A percentile compares a stretch with the other conserved stretches of the same genome.
Conservation (phyloP, 106 monocot species). For the Chionographis japonica region DNA sequence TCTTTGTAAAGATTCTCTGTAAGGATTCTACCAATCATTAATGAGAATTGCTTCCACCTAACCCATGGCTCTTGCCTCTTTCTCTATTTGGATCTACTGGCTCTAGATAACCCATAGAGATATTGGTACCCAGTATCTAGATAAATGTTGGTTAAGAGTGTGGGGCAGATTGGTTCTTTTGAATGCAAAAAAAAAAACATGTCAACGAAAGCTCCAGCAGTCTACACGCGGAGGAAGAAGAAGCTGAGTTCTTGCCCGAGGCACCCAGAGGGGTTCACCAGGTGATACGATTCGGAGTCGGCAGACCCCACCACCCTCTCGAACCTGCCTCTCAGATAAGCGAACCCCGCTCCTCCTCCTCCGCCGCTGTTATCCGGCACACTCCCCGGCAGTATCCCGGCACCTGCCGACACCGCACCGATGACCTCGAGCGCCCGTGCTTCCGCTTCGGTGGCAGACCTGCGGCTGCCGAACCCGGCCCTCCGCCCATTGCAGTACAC, state of each 20-base stretch:
- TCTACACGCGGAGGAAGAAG: constrained; percentile 31
- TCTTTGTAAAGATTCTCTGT: too few relatives aligned
- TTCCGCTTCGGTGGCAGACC: constrained; percentile 7
- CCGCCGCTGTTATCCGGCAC: not conserved
- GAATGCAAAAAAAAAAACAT: too few relatives aligned
- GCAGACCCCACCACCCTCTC: constrained; percentile 55
- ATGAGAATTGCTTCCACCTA: too few relatives aligned
- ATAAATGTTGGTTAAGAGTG: too few relatives aligned
- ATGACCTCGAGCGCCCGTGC: constrained; percentile 18
- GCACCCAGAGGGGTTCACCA: constrained; percentile 30
- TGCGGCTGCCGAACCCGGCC: constrained; percentile 19
- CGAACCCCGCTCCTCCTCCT: not conserved
- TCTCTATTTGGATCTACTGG: too few relatives aligned
- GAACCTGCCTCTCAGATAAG: constrained; percentile 39
- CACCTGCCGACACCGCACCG: constrained; percentile 23
- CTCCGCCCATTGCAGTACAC: constrained; percentile 30
- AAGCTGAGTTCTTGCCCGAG: constrained; percentile 24
- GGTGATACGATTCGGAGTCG: constrained; percentile 45
- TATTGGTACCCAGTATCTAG: not conserved
- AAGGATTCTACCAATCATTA: too few relatives aligned
- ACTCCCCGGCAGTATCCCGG: constrained; percentile 11
- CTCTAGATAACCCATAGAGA: too few relatives aligned
- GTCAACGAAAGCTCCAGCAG: too few relatives aligned
- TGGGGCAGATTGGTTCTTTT: too few relatives aligned
- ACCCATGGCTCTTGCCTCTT: too few relatives aligned